Evolutionary conservation across 805 yeast genomes (phyloP), one percentile per base, ranked within the genome.

Genomic region (Nakazawaea holstii): DNA sequence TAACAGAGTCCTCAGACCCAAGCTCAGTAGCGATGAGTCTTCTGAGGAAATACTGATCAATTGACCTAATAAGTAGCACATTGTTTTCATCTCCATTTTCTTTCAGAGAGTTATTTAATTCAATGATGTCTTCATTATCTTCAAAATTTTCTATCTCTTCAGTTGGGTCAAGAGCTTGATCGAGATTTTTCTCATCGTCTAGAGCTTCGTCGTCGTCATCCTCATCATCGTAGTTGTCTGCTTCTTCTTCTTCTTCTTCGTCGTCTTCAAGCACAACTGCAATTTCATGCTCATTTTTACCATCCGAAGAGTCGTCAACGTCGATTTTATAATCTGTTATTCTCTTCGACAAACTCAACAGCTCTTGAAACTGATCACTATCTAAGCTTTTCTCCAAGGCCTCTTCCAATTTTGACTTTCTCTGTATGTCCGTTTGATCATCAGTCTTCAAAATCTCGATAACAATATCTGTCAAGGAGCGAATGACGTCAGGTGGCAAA

Each of bases 391-490:
- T 46, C 8, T 64, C 77, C 51, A 89, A 56, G 2, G 81, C 68
- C 4, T 68, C 72, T 45, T 79, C 79, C 2, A 86, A 58, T 41
- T 72, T 74, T n/a, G 61, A 57, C 41, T 77, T 77, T 52, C 76
- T 76, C 7, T 65, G 66, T 3, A 55, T 52, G 15, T 77, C 80
- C 1, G 70, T 62, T 1, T 64, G 48, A 1, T 62, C 67, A 1
- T 72, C 80, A 43, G 71, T 69, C 54, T 77, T 80, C 50, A 85
- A 55, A 1, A 74, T 63, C 52, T 77, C 84, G 35, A 87, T 55
- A 0, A 82, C 58, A 3, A 82, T 68, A 59, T 87, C 94, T 2
- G 88, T 79, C 4, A 90, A 87, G 3, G 94, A 83, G 17, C 80
- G 60, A 2, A 89, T 72, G 1, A 81, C 77, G 38, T 80, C 87